Evolutionary conservation across 306 rosid genomes (phyloP), one percentile per base, ranked within the genome.

Genomic region (Citrullus colocynthis): DNA sequence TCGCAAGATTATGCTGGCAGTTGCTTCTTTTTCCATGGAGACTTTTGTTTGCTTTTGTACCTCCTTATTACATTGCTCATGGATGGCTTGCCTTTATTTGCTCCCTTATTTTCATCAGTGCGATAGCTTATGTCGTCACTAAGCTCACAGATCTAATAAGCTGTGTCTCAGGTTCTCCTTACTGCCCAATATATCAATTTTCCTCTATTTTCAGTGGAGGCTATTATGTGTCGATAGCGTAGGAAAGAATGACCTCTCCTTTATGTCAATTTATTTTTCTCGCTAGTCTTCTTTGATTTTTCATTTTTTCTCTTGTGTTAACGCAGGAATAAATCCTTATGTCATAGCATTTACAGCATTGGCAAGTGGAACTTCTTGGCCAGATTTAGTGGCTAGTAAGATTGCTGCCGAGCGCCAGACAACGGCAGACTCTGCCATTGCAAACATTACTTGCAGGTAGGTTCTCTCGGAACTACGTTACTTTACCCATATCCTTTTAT

Each of bases 361-460:
- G 80, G 98, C 96, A 77, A 36, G 86, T 78, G 98, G 97, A 85
- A 95, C 97, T 84, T 95, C 98, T 6, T 92, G 98, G 98, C 98
- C 97, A 7, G 98, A 95, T 85, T 91, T 95, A 82, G 98, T 95
- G 79, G 98, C 98, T 6, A 95, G 98, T 84, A 95, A 85, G 92
- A 95, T 95, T 82, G 98, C 98, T 78, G 96, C 97, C 44, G 92
- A 95, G 86, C 98, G 98, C 57, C 98, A 92, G 86, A 60, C 81
- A 78, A 95, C 97, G 11, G 98, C 98, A 5, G 97, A 95, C 78
- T 95, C 98, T 20, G 97, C 98, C 78, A 92, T 95, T 80, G 98
- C 98, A 78, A 95, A 95, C 84, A 95, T 95, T 80, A 95, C 97
- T 71, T 95, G 98, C 98, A 95, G 98, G 98, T 95, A 32, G 36